A percentile compares a stretch with the other conserved stretches of the same genome.
Evolutionary conservation across 2,329 filamentous ascomycete species (phyloP).

Genomic region (Penicillium sclerotigenum): DNA sequence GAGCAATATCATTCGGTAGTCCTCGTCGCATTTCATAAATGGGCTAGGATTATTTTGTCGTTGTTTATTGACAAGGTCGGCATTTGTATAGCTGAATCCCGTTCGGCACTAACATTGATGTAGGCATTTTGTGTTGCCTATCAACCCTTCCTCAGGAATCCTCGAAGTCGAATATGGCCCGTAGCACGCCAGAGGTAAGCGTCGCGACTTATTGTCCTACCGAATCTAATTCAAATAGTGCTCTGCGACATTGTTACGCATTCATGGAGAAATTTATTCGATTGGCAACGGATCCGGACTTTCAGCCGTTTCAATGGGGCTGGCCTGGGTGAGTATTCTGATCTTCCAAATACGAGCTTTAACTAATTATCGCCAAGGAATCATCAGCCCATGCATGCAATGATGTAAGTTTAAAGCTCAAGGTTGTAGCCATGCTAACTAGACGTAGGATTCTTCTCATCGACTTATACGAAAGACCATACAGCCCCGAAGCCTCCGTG

Average conservation of each 20-base stretch:
- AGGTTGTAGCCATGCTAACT: constrained; percentile 4
- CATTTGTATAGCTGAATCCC: background rate
- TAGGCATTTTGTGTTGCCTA: constrained; percentile 48
- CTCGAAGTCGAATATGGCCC: constrained; percentile 47
- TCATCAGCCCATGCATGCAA: constrained; percentile 46
- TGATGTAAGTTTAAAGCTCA: constrained; percentile 29
- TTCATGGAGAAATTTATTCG: constrained; percentile 51
- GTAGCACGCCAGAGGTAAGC: constrained; percentile 43
- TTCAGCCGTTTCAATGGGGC: constrained; percentile 50
- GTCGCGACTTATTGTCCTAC: background rate
- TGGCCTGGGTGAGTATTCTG: constrained; percentile 41
- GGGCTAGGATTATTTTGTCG: constrained; percentile 45
- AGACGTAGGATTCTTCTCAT: constrained; percentile 46
- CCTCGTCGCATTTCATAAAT: constrained; percentile 47
- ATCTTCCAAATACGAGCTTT: background rate
- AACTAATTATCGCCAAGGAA: constrained; percentile 24
- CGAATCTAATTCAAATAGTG: constrained; percentile 30
- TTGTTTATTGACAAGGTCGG: constrained; percentile 45
- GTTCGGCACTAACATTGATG: background rate
- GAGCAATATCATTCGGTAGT: constrained; percentile 46
- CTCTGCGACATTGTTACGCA: constrained; percentile 46
- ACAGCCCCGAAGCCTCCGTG: constrained; percentile 44
- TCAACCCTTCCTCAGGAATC: constrained; percentile 49
- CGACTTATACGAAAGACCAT: constrained; percentile 48
- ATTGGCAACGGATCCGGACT: constrained; percentile 46